These are phyloP conservation scores for Nosema muscidifuracis DNA, from an alignment of 371 early-diverging fungal genomes.

Conservation along the genomic window DNA sequence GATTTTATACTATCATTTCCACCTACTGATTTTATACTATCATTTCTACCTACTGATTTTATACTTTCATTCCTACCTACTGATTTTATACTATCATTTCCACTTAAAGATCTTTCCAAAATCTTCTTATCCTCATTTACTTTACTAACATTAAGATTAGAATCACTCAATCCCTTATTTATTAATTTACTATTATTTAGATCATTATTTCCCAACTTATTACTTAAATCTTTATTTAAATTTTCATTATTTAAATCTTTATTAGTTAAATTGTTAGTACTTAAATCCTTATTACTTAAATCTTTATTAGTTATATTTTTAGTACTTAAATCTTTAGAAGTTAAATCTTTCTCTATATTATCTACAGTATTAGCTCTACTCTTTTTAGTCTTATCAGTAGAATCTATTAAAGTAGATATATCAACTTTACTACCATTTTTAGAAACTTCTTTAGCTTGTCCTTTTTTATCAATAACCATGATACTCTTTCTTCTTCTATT, in stretches of 20 bases:
- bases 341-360: neutral
- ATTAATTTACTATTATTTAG: too few relatives aligned
- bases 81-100: too few relatives aligned
- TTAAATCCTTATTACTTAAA: neutral
- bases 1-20: too few relatives aligned
- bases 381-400: neutral
- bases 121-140: neutral
- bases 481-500: conserved; percentile 28
- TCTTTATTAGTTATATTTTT: neutral
- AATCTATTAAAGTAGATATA: neutral
- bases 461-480: conserved; percentile 34
- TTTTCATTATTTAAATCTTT: too few relatives aligned
- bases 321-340: neutral
- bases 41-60: neutral
- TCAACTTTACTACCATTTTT: neutral
- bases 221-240: too few relatives aligned
- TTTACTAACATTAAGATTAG: neutral
- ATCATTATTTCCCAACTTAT: too few relatives aligned
- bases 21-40: too few relatives aligned
- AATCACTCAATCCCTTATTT: too few relatives aligned
- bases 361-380: neutral
- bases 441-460: neutral
- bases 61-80: neutral
- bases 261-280: too few relatives aligned
- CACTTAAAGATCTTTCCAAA: neutral